Percentiles rank a stretch among this genome's conserved stretches.
Conservation (phyloP, 2,329 filamentous ascomycete genomes). For the Fusarium devonianum region DNA sequence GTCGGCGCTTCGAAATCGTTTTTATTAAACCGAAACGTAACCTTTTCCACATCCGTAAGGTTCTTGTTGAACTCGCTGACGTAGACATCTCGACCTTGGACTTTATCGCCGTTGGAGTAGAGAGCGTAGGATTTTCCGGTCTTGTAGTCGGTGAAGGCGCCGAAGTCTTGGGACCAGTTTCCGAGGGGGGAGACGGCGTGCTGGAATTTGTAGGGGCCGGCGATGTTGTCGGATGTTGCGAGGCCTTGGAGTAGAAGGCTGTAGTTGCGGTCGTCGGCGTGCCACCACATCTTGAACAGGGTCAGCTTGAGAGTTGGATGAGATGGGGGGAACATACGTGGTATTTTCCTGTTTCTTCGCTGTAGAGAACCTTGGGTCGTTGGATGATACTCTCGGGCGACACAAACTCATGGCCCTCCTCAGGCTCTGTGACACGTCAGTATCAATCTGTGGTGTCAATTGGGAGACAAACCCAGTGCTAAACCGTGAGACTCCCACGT, state of each 20-base stretch:
- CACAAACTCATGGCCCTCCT: conserved; percentile 63
- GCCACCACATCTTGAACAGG: conserved; percentile 65
- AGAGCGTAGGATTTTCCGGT: conserved; percentile 62
- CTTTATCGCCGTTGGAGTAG: conserved; percentile 66
- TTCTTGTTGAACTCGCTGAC: conserved; percentile 61
- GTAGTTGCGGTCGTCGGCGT: conserved; percentile 65
- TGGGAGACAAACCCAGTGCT: conserved; percentile 54
- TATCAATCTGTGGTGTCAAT: not conserved
- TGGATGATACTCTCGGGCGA: conserved; percentile 65
- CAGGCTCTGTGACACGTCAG: conserved; percentile 57
- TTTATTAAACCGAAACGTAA: conserved; percentile 64
- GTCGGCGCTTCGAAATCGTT: conserved; percentile 67
- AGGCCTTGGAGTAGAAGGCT: conserved; percentile 64
- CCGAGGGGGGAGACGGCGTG: conserved; percentile 62
- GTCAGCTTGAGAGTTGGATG: too few species aligned
- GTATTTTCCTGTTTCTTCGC: conserved; percentile 60
- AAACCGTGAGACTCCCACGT: conserved; percentile 66
- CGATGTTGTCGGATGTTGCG: conserved; percentile 59
- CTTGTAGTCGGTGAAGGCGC: conserved; percentile 67
- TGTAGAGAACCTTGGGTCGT: conserved; percentile 69
- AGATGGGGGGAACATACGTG: conserved; percentile 51
- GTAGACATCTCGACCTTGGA: conserved; percentile 64
- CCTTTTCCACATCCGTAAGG: conserved; percentile 58
- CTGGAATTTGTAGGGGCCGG: conserved; percentile 62
- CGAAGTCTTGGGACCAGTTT: conserved; percentile 70